Evolutionary conservation across 2,329 filamentous ascomycete species (phyloP), one percentile per base, ranked within the genome.

Genomic region (Myriosclerotinia scirpicola): DNA sequence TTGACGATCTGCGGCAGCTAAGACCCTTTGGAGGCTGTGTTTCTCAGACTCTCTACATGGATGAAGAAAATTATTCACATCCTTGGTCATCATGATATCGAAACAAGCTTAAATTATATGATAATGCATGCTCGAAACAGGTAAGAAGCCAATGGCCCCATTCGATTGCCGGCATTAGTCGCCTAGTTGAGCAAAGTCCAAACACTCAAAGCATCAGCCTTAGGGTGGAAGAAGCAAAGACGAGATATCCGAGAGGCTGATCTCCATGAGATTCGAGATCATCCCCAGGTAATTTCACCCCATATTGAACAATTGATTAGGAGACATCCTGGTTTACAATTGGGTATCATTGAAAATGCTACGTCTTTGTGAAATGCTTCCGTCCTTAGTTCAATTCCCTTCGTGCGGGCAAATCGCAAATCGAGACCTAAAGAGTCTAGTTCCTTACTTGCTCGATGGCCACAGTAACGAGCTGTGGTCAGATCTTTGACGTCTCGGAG

Each of bases 401-500:
- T n/a, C 11, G 14, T 60, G 5, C n/a, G 22, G n/a, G 11, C 36
- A 26, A 42, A 59, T 65, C 22, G 15, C 36, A 54, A 42, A 54
- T 42, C 48, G 14, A 44, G 14, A 26, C 9, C 22, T 15, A 48
- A 38, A 64, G 5, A 48, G 36, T 48, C 30, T 34, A 48, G 30
- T 11, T 48, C 20, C 46, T 54, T 26, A 26, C 59, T 52, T 48
- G n/a, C 44, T 48, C 44, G 22, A 62, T 54, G 15, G n/a, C 59
- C n/a, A 36, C 34, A 40, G 22, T 1, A 63, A n/a, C 15, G 20
- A 60, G 34, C 46, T 34, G 56, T 62, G 64, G 40, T 63, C 50
- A n/a, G 38, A 34, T 66, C 40, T 61, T 62, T 54, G 38, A 48
- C 30, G 56, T 71, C 70, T 70, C 68, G 68, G 54, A 66, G 58